These are phyloP conservation scores for Turnera subulata DNA, from an alignment of 345 rosid species.

Conservation along the genomic window DNA sequence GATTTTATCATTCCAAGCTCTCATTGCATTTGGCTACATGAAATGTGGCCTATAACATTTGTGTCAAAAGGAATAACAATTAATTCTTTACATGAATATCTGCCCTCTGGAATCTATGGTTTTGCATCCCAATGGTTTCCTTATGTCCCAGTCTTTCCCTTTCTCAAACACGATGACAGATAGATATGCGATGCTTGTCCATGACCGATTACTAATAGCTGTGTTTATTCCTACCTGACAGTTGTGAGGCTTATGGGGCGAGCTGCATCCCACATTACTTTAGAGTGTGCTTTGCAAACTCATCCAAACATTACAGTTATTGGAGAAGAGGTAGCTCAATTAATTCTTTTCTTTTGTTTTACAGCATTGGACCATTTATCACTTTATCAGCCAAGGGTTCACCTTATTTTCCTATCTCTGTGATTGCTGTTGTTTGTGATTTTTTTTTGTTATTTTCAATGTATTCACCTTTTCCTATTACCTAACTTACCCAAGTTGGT, in stretches of 20 bases:
- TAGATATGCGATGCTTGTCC: too few species aligned
- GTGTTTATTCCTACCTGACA: constrained; percentile 20
- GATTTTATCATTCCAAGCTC: too few species aligned
- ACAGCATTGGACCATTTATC: not conserved
- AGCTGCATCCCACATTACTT: constrained; percentile 95
- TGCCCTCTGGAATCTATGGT: not conserved
- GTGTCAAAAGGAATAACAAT: too few species aligned
- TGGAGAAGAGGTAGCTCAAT: constrained; percentile 80
- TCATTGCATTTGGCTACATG: too few species aligned
- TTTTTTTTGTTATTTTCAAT: too few species aligned
- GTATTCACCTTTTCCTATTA: too few species aligned
- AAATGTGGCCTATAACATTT: too few species aligned
- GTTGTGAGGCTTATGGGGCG: constrained; percentile 99
- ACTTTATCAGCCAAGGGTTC: too few species aligned
- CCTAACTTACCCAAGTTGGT: too few species aligned
- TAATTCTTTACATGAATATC: too few species aligned
- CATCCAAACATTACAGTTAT: constrained; percentile 91
- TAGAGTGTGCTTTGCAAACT: constrained; percentile 97
- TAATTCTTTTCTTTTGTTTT: not conserved
- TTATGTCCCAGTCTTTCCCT: not conserved
- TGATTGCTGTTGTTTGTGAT: not conserved
- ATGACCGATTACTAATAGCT: too few species aligned
- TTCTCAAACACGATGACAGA: not conserved
- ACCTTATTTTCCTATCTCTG: not conserved
- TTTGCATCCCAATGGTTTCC: not conserved